These are phyloP conservation scores for Abelmoschus esculentus DNA, from an alignment of 345 rosid genomes.

Conservation along the genomic window DNA sequence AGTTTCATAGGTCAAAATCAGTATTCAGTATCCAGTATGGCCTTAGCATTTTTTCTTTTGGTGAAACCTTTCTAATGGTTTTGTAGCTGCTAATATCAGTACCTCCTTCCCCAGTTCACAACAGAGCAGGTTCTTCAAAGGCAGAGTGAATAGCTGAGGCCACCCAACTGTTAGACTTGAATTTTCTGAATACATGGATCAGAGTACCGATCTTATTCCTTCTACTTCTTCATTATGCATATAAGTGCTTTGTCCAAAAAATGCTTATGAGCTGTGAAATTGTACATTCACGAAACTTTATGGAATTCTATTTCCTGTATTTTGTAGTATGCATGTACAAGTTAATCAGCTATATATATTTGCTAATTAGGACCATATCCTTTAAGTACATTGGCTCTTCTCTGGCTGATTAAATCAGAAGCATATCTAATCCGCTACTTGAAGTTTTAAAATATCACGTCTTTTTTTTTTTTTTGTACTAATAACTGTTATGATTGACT, in stretches of 20 bases:
- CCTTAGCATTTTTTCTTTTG: neutral
- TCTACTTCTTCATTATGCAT: neutral
- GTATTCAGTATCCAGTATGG: neutral
- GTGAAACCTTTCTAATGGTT: neutral
- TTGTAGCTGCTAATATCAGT: neutral
- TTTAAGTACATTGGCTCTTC: no score
- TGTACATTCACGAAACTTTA: neutral
- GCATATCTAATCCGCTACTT: neutral
- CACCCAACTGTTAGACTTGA: neutral
- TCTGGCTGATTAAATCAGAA: neutral
- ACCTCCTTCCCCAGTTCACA: neutral
- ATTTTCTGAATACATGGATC: slow-evolving; percentile 21
- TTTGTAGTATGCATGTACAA: neutral
- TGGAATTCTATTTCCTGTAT: neutral
- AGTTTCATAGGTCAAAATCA: neutral
- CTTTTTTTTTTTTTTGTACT: neutral
- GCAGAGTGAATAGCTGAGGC: slow-evolving; percentile 16
- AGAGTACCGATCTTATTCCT: slow-evolving; percentile 18
- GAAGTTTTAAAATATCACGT: neutral
- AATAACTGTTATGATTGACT: neutral
- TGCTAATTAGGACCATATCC: neutral
- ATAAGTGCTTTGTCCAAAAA: neutral
- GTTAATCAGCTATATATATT: neutral
- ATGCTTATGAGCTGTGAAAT: neutral
- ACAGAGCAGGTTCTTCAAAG: neutral